These are phyloP conservation scores for Lupinus albus DNA, from an alignment of 306 rosid genomes.

Conservation along the genomic window DNA sequence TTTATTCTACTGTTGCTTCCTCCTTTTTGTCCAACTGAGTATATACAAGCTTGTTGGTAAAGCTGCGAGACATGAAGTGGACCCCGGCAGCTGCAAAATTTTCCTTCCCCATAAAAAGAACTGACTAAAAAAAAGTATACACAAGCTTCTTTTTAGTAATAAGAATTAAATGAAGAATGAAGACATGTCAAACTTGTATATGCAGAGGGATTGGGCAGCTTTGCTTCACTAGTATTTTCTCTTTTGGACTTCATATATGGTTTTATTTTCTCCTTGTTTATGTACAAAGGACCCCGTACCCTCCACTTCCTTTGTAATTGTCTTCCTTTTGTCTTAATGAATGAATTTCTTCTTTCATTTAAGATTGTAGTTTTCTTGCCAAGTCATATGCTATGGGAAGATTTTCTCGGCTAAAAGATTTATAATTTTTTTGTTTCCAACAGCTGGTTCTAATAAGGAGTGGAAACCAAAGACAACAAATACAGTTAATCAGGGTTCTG, in stretches of 20 bases:
- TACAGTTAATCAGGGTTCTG: slow-evolving; percentile 59
- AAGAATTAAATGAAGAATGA: slow-evolving; percentile 14
- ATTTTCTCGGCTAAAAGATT: slow-evolving; percentile 20
- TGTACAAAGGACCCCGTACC: not conserved
- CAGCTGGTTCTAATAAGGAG: slow-evolving; percentile 93
- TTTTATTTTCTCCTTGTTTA: not conserved
- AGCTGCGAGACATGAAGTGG: too few relatives aligned
- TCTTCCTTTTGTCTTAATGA: not conserved
- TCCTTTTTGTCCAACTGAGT: not conserved
- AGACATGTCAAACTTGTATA: not conserved
- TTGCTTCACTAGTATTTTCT: not conserved
- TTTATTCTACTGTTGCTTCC: slow-evolving; percentile 21
- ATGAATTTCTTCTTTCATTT: not conserved
- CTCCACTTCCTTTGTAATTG: not conserved
- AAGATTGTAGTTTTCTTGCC: not conserved
- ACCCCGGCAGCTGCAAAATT: too few relatives aligned
- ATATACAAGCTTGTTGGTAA: not conserved
- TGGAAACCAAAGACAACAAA: slow-evolving; percentile 89
- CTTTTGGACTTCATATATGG: not conserved
- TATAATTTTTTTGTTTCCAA: slow-evolving; percentile 47
- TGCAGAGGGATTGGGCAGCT: not conserved
- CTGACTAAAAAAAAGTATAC: too few relatives aligned
- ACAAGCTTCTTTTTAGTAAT: slow-evolving; percentile 9
- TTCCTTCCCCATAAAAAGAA: too few relatives aligned
- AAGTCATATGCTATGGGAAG: not conserved